Base-by-base conservation (phyloP, 1,284 basidiomycete genomes). In the Sanghuangporus baumii region DNA sequence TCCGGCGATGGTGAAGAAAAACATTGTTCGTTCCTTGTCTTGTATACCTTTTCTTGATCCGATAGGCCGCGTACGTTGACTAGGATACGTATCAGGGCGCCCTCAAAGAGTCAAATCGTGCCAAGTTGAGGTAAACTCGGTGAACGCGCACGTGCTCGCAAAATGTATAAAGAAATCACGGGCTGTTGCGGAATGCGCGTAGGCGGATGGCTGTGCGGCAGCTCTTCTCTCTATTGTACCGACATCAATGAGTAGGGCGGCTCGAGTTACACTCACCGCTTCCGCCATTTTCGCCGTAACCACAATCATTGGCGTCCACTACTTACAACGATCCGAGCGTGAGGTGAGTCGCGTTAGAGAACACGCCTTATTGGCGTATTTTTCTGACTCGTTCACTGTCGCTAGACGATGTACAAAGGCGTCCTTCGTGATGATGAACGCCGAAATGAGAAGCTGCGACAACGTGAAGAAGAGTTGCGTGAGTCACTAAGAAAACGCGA, bases 261-360 rank as follows among this genome's bases (percentile, higher is more conserved):
- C 96, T 23, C 94, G 93, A 74, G 74, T 82, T 48, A 93, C 94
- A 4, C 81, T 98, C 36, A 76, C 78, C 37, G 81, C 78, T n/a
- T 87, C 94, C 3, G 74, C 93, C 57, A 68, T 84, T 7, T 74
- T 91, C 59, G 86, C 91, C 12, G 81, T 81, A 1, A 74, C 86
- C 37, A 93, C 91, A 6, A 87, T 99, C 70, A 96, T 88, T 85
- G 93, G 87, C 20, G 96, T 99, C 6, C 96, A 98, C 73, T 91
- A 83, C 70, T 83, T 96, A 66, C 96, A 99, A 74, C 79, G 84
- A 50, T 82, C 86, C 69, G 96, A 99, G 74, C 87, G 89, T 61
- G 86, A 94, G 70, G 96, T 95, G 66, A 57, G 75, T 71, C 41
- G 18, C 37, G 8, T 37, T 16, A 65, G 64, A 62, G 9, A 31